Conservation (phyloP, 441 rosid species). For the Corymbia calophylla region DNA sequence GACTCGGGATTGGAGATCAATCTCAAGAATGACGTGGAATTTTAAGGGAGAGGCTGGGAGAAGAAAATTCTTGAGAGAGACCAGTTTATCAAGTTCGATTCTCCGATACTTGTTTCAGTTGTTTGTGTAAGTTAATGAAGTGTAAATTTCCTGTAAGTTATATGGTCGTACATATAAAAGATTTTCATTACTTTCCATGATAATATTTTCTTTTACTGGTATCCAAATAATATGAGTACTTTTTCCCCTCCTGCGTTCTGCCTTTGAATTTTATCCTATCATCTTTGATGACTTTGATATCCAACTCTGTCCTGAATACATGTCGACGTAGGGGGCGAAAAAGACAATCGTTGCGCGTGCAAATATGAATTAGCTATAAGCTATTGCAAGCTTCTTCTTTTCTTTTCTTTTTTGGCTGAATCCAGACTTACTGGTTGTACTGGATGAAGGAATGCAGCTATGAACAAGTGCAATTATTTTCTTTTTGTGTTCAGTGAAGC, state of each 20-base stretch:
- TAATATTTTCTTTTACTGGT: slow-evolving; percentile 9
- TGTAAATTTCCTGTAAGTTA: slow-evolving; percentile 48
- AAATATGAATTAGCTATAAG: background rate
- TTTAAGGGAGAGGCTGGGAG: background rate
- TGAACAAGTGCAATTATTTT: background rate
- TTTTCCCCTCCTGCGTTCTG: background rate
- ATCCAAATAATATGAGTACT: background rate
- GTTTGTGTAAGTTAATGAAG: background rate
- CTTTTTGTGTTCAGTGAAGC: background rate
- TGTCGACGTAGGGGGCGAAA: background rate
- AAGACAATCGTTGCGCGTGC: background rate
- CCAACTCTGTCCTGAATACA: background rate
- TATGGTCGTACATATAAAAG: slow-evolving; percentile 15
- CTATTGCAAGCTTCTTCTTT: background rate
- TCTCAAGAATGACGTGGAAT: background rate
- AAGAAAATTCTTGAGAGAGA: background rate
- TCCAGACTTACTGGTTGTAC: background rate
- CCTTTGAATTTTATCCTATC: background rate
- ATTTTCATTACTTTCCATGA: background rate
- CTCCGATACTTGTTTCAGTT: background rate
- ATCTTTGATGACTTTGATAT: background rate
- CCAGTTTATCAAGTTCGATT: background rate
- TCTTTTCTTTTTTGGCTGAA: background rate
- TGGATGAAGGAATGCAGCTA: background rate
- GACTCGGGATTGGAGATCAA: background rate